A percentile compares a stretch with the other conserved stretches of the same genome.
phyloP scores from a whole-genome alignment of 192 early-diverging fungal species.

The Umbelopsis ramanniana region DNA sequence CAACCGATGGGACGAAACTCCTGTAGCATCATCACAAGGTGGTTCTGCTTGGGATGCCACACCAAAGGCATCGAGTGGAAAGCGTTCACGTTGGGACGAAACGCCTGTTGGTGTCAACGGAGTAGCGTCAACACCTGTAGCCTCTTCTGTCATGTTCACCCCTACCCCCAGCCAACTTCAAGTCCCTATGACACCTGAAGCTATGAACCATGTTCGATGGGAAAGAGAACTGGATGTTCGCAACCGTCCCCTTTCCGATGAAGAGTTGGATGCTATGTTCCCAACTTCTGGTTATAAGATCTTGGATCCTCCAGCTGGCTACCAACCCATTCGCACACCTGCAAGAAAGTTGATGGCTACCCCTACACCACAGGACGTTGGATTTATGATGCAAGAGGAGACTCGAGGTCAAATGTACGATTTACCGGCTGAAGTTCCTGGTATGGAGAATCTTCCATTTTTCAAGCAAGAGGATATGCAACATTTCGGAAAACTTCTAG shows the following conservation, averaged over 20 bases:
- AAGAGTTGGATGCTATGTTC: conserved; percentile 94
- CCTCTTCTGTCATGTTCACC: conserved; percentile 75
- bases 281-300: conserved; percentile 90
- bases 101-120: conserved; percentile 74
- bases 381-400: conserved; percentile 91
- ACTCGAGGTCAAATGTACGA: conserved; percentile 62
- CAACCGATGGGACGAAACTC: conserved; percentile 84
- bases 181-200: conserved; percentile 85
- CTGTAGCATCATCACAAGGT: conserved; percentile 52
- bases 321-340: conserved; percentile 94
- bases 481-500: conserved; percentile 91
- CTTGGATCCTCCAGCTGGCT: conserved; percentile 85
- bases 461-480: conserved; percentile 98
- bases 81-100: conserved; percentile 95
- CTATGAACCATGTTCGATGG: conserved; percentile 70
- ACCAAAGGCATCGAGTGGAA: conserved; percentile 62
- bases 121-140: conserved; percentile 78
- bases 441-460: conserved; percentile 84
- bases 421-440: conserved; percentile 85
- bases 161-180: conserved; percentile 67
- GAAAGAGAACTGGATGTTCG: conserved; percentile 85
- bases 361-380: conserved; percentile 83
- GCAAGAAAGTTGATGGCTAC: conserved; percentile 94
- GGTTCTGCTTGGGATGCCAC: conserved; percentile 78
- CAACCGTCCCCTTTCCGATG: conserved; percentile 88